phyloP scores from a whole-genome alignment of 1,284 basidiomycete species.

The Ustilago tritici region DNA sequence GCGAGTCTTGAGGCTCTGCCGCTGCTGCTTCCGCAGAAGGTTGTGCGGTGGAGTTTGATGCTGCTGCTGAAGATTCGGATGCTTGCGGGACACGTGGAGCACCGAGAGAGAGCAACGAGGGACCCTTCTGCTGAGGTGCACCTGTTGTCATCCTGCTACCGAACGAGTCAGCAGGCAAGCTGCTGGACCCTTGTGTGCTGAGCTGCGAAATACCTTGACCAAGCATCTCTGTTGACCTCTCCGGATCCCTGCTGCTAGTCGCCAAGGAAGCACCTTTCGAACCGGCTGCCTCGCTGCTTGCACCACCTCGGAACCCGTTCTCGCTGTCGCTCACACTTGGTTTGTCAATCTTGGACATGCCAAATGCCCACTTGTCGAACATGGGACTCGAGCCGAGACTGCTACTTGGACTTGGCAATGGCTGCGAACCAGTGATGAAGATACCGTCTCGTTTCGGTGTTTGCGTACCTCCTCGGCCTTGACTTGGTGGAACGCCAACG shows the following conservation, averaged over 20 bases:
- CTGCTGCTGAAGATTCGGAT: conserved; percentile 14
- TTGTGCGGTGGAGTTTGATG: conserved; percentile 11
- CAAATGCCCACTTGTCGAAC: conserved; percentile 91
- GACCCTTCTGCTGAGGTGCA: conserved; percentile 74
- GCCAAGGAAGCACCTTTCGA: conserved; percentile 50
- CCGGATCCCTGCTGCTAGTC: conserved; percentile 59
- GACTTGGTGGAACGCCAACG: conserved; percentile 93
- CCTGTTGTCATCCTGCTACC: conserved; percentile 74
- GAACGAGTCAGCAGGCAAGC: conserved; percentile 70
- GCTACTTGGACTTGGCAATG: conserved; percentile 82
- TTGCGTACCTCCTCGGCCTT: conserved; percentile 95
- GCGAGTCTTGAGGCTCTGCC: conserved; percentile 57
- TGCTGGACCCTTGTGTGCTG: conserved; percentile 73
- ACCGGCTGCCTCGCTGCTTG: conserved; percentile 51
- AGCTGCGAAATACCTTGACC: conserved; percentile 77
- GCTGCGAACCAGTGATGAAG: conserved; percentile 94
- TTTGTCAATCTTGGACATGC: conserved; percentile 79
- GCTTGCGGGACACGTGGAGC: conserved; percentile 40
- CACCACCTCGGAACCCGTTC: conserved; percentile 48
- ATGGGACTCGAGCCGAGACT: conserved; percentile 81
- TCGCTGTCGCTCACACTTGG: conserved; percentile 54
- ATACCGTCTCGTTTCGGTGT: conserved; percentile 88
- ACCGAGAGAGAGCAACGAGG: conserved; percentile 81
- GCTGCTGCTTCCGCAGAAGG: conserved; percentile 40
- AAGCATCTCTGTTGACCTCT: conserved; percentile 74